These are phyloP conservation scores for Acephala macrosclerotiorum DNA, from an alignment of 2,329 filamentous ascomycete genomes.

Conservation along the genomic window DNA sequence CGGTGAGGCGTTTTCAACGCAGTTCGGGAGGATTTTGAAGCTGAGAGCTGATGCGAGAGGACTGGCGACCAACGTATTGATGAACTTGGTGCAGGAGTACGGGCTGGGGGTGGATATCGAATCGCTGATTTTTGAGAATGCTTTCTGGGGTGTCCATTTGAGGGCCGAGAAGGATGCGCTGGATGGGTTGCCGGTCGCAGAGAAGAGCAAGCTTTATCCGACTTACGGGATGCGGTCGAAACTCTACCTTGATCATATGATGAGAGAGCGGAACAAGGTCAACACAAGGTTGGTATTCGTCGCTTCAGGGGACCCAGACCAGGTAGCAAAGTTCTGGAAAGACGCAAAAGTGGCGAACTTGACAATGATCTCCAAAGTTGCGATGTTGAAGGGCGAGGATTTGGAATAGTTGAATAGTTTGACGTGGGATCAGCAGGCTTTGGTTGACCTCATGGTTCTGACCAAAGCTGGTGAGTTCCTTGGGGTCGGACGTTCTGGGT, in stretches of 20 bases:
- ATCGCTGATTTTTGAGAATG: conserved; percentile 25
- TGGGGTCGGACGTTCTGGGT: conserved; percentile 52
- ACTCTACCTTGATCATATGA: background rate
- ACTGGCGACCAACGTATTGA: background rate
- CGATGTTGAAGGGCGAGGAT: conserved; percentile 38
- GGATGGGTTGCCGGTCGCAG: background rate
- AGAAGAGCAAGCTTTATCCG: conserved; percentile 17
- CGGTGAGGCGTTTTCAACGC: conserved; percentile 41
- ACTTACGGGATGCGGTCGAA: conserved; percentile 34
- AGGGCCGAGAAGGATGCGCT: conserved; percentile 30
- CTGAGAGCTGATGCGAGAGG: conserved; percentile 5
- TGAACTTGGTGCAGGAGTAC: background rate
- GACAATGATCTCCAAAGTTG: conserved; percentile 2
- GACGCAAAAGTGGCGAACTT: background rate
- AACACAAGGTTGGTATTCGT: conserved; percentile 3
- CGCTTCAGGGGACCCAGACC: conserved; percentile 5
- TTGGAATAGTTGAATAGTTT: conserved; percentile 44
- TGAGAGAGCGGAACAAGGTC: background rate
- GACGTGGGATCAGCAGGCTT: conserved; percentile 53
- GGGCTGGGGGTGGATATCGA: background rate
- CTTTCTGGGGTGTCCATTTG: conserved; percentile 32
- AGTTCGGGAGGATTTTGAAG: conserved; percentile 49
- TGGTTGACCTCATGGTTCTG: conserved; percentile 57
- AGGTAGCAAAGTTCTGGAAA: background rate
- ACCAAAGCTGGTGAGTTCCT: conserved; percentile 49